Conservation (phyloP, 2,329 filamentous ascomycete species). For the Ophiostoma australiae region DNA sequence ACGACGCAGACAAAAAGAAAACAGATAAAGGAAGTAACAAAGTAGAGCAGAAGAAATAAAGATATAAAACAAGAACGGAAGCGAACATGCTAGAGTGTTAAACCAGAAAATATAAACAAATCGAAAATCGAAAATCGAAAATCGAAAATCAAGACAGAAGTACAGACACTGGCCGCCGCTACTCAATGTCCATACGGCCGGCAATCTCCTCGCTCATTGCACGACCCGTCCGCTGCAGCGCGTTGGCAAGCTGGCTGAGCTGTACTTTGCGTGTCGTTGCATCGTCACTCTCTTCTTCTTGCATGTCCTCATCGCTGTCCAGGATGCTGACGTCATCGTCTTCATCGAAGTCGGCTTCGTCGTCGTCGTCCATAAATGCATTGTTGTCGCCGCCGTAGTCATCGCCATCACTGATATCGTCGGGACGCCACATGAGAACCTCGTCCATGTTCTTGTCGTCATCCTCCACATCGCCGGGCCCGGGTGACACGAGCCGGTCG, state of each 20-base stretch:
- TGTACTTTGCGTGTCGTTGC: conserved; percentile 34
- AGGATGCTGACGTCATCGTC: conserved; percentile 28
- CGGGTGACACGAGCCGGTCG: conserved; percentile 42
- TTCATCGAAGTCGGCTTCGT: conserved; percentile 33
- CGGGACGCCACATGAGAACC: conserved; percentile 53
- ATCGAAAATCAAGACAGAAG: not conserved
- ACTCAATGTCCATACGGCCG: conserved; percentile 57
- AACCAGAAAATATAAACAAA: not conserved
- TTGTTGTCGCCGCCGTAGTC: conserved; percentile 45
- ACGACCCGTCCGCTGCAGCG: conserved; percentile 38
- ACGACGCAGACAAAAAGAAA: not conserved
- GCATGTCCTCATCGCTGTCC: conserved; percentile 37
- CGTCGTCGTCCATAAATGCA: conserved; percentile 46
- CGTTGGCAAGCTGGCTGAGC: conserved; percentile 29
- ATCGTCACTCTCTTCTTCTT: conserved; percentile 36
- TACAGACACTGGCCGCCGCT: not conserved
- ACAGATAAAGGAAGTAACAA: not conserved
- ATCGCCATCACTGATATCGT: conserved; percentile 54
- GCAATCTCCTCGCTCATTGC: conserved; percentile 61
- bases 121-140: not conserved
- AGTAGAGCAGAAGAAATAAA: not conserved
- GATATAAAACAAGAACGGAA: not conserved
- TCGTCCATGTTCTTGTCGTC: conserved; percentile 50
- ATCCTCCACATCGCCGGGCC: conserved; percentile 43
- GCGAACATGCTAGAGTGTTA: conserved; percentile 1